These are phyloP conservation scores for Phaeosphaeriaceae sp. DNA, from an alignment of 2,329 filamentous ascomycete species.

Conservation along the genomic window DNA sequence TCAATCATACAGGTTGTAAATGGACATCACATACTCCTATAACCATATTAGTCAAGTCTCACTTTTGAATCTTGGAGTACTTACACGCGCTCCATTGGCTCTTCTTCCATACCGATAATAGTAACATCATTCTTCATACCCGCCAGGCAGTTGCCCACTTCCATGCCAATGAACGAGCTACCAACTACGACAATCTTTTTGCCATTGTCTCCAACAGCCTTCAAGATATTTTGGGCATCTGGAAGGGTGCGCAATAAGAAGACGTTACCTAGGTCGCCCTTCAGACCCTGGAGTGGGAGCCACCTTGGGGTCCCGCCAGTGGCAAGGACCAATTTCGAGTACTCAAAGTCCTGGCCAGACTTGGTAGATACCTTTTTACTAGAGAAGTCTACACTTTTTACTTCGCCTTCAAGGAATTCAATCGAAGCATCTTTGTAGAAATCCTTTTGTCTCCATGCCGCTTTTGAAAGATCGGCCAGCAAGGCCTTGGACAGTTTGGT, in stretches of 20 bases:
- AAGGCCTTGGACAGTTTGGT: constrained; percentile 96
- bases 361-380: constrained; percentile 76
- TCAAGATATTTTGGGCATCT: constrained; percentile 78
- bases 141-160: constrained; percentile 82
- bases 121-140: constrained; percentile 81
- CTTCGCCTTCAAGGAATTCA: constrained; percentile 64
- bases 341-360: constrained; percentile 72
- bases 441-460: constrained; percentile 75
- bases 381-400: constrained; percentile 77
- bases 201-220: constrained; percentile 76
- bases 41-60: no score
- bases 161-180: constrained; percentile 97
- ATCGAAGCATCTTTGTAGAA: constrained; percentile 74
- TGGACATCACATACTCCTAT: no score
- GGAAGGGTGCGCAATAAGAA: constrained; percentile 82
- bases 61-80: no score
- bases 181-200: constrained; percentile 95
- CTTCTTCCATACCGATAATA: constrained; percentile 86
- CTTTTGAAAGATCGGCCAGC: constrained; percentile 77
- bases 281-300: constrained; percentile 84
- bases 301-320: constrained; percentile 80
- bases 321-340: constrained; percentile 88
- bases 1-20: no score
- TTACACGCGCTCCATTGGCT: constrained; percentile 74
- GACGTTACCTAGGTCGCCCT: constrained; percentile 79